These are phyloP conservation scores for Cladosporium phlei DNA, from an alignment of 2,329 filamentous ascomycete species.

Conservation along the genomic window DNA sequence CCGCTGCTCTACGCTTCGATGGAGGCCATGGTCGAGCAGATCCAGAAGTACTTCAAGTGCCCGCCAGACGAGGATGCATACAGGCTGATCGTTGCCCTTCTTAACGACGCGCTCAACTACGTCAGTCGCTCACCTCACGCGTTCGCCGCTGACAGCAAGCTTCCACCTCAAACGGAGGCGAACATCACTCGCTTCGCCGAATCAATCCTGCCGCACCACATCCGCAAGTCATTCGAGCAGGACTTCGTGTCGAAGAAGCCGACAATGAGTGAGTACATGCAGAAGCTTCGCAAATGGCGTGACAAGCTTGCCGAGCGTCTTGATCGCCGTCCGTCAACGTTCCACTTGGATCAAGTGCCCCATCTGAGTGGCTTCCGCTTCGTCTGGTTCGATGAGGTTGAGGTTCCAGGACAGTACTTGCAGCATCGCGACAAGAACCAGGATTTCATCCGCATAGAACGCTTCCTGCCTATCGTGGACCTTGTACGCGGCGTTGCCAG, in stretches of 20 bases:
- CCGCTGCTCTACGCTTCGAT: slow-evolving; percentile 92
- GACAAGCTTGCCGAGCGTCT: slow-evolving; percentile 98
- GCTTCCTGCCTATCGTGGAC: slow-evolving; percentile 92
- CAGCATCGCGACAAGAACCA: slow-evolving; percentile 99
- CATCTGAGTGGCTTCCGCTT: slow-evolving; percentile 94
- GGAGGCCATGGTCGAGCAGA: slow-evolving; percentile 99
- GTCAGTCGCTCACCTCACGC: slow-evolving; percentile 81
- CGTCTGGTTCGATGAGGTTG: slow-evolving; percentile 97
- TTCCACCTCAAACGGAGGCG: slow-evolving; percentile 83
- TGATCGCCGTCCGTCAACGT: slow-evolving; percentile 69
- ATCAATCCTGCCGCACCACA: slow-evolving; percentile 89
- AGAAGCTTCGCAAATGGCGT: slow-evolving; percentile 90
- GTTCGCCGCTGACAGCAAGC: slow-evolving; percentile 85
- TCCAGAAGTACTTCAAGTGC: slow-evolving; percentile 98
- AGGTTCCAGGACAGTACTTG: slow-evolving; percentile 93
- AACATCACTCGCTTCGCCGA: slow-evolving; percentile 97
- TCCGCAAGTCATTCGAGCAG: slow-evolving; percentile 92
- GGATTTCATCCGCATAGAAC: slow-evolving; percentile 94
- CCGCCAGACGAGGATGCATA: slow-evolving; percentile 98
- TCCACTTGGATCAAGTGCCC: slow-evolving; percentile 78
- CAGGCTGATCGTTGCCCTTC: slow-evolving; percentile 88
- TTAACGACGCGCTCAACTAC: slow-evolving; percentile 92
- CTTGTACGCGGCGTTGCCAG: slow-evolving; percentile 84
- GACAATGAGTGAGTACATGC: slow-evolving; percentile 97
- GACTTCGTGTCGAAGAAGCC: slow-evolving; percentile 95